Base-by-base conservation (phyloP, 1,284 basidiomycete species). In the Anthracocystis panici-leucophaei region DNA sequence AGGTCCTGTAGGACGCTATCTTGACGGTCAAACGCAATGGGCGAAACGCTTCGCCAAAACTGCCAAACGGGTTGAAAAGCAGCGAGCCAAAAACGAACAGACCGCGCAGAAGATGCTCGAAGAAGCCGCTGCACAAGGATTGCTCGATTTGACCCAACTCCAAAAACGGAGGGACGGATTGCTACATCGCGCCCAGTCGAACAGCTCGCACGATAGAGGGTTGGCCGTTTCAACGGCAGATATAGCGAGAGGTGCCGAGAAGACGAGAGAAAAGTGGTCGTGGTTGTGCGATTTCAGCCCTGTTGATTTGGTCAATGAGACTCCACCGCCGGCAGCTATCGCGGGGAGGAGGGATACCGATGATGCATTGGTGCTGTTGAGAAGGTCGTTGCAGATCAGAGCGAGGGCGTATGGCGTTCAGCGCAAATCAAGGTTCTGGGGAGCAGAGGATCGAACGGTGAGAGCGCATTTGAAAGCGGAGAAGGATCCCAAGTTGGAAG, bases 1-100 rank as follows among this genome's bases (percentile, higher is more conserved):
- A 68, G 87, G 86, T 0, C 86, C 87, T 0, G 72, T 75, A 5
- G 72, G 50, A 10, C 65, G 72, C 50, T 81, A 79, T 53, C 68
- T 79, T 20, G 49, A 59, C 18, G 78, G 79, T 8, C 71, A 76
- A 44, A 57, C 49, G 16, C 56, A 64, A 12, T 78, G 73, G 78
- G 58, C 74, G n/a, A 68, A 71, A 14, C 72, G 75, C 16, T 79
- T 70, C 29, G 61, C 54, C 41, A 75, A 72, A 31, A 63, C 60
- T 0, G 76, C 76, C 5, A 53, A 50, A 1, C 60, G 58, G 35
- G 76, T 75, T 16, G 76, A 78, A 35, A 73, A 66, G 54, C 54
- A 64, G 11, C 59, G 76, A 0, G 73, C 67, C 16, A 60, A 68
- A 46, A 73, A 76, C 44, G 68, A 79, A 46, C 29, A 54, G 16